Evolutionary conservation across 2,329 filamentous ascomycete species (phyloP).

Genomic region (Penicillium italicum): DNA sequence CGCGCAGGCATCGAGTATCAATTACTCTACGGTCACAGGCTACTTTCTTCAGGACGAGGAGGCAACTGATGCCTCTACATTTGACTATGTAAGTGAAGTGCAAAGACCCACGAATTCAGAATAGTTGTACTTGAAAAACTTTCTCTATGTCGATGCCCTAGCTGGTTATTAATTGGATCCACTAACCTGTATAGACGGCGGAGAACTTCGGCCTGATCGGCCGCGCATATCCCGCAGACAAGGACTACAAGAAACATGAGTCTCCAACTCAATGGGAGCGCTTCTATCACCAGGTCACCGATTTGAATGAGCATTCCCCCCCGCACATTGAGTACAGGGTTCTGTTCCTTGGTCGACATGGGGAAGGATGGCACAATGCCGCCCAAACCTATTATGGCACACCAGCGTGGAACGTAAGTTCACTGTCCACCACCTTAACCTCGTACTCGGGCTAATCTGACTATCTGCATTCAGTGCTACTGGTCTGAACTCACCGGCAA

Average conservation of each 20-base stretch:
- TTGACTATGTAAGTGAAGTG: conserved; percentile 44
- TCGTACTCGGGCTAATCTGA: neutral
- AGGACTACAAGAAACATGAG: conserved; percentile 20
- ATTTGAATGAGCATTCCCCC: conserved; percentile 44
- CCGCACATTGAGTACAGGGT: conserved; percentile 51
- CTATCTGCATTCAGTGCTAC: conserved; percentile 45
- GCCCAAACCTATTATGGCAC: conserved; percentile 58
- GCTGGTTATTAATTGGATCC: neutral
- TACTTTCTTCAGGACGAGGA: conserved; percentile 50
- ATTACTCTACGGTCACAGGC: conserved; percentile 44
- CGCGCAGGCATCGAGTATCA: conserved; percentile 47
- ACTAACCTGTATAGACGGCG: conserved; percentile 29
- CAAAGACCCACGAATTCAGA: neutral
- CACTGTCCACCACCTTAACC: neutral
- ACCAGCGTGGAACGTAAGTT: conserved; percentile 55
- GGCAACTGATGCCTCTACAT: conserved; percentile 43
- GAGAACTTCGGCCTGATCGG: conserved; percentile 50
- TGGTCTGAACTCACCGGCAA: conserved; percentile 58
- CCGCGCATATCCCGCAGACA: conserved; percentile 44
- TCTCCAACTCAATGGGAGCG: conserved; percentile 54
- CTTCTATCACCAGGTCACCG: conserved; percentile 49
- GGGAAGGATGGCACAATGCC: conserved; percentile 59
- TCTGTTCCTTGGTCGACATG: conserved; percentile 58
- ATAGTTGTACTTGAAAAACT: neutral
- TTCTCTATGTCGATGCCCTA: neutral